Evolutionary conservation across 2,329 filamentous ascomycete species (phyloP).

Genomic region (Hysterium pulicare): DNA sequence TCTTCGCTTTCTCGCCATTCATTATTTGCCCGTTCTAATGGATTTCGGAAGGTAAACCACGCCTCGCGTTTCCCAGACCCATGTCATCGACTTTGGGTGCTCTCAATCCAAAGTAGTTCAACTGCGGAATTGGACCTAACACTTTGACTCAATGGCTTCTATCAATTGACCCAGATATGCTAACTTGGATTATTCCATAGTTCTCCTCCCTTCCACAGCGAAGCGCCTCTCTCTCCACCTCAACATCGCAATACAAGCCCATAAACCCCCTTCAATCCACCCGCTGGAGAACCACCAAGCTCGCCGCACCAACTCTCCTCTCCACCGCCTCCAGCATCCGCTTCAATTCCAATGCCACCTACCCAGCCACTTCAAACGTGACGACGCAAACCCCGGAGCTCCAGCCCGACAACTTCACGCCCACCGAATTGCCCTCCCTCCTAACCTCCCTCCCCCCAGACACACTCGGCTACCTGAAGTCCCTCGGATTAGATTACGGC

Average conservation of each 20-base stretch:
- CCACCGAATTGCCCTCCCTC: constrained; percentile 9
- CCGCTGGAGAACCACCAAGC: constrained; percentile 23
- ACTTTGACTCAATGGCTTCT: too few relatives aligned
- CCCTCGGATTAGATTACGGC: constrained; percentile 83
- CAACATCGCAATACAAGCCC: constrained; percentile 18
- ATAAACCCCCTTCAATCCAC: constrained; percentile 21
- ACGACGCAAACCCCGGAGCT: constrained; percentile 5
- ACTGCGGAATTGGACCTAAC: too few relatives aligned
- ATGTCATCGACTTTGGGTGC: too few relatives aligned
- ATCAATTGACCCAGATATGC: constrained; percentile 1
- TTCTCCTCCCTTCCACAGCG: constrained; percentile 30
- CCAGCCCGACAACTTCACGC: constrained; percentile 4
- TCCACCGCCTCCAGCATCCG: constrained; percentile 22
- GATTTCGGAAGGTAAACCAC: constrained; percentile 35
- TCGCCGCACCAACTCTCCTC: constrained; percentile 13
- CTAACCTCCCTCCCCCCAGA: constrained; percentile 53
- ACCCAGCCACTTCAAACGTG: constrained; percentile 12
- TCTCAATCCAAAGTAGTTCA: too few relatives aligned
- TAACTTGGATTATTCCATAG: constrained; percentile 12
- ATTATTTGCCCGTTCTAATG: constrained; percentile 16
- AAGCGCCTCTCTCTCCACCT: constrained; percentile 15
- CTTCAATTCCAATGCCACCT: constrained; percentile 23
- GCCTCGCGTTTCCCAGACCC: too few relatives aligned
- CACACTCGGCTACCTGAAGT: constrained; percentile 75
- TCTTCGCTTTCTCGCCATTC: constrained; percentile 21